Evolutionary conservation across 345 rosid genomes (phyloP).

Genomic region (Rubroshorea leprosula): DNA sequence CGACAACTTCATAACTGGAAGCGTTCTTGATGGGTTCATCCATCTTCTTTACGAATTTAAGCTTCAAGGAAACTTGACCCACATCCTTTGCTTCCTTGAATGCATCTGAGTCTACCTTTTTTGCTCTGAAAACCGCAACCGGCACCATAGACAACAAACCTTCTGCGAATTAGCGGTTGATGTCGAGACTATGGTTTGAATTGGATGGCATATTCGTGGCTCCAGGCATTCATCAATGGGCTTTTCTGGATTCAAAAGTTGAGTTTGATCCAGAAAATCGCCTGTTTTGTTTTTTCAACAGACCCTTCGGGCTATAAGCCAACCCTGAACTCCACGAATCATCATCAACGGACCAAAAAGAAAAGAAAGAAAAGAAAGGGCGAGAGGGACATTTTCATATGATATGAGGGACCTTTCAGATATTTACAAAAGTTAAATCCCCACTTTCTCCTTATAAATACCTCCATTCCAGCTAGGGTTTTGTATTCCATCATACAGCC

Average conservation of each 20-base stretch:
- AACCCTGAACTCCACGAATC: too few relatives aligned
- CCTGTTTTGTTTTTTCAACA: too few relatives aligned
- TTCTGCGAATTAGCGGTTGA: too few relatives aligned
- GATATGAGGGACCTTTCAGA: too few relatives aligned
- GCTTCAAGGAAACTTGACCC: conserved; percentile 24
- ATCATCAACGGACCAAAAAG: conserved; percentile 36
- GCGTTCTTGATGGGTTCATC: conserved; percentile 27
- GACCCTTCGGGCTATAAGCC: too few relatives aligned
- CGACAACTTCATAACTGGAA: conserved; percentile 31
- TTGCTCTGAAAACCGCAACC: conserved; percentile 41
- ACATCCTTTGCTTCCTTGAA: conserved; percentile 23
- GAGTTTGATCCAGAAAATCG: too few relatives aligned
- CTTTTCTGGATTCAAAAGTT: too few relatives aligned
- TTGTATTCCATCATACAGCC: background rate
- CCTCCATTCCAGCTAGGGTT: background rate
- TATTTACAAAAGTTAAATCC: background rate
- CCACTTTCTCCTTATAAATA: background rate
- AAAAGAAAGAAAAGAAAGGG: background rate
- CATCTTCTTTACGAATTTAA: conserved; percentile 22
- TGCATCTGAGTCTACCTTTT: conserved; percentile 20
- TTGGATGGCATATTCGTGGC: too few relatives aligned
- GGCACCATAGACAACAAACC: conserved; percentile 39
- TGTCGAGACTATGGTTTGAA: too few relatives aligned
- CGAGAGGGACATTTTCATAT: too few relatives aligned
- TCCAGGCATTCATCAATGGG: too few relatives aligned